Evolutionary conservation across 768 basidiomycete genomes (phyloP).

Genomic region (Amanita jacksonii): DNA sequence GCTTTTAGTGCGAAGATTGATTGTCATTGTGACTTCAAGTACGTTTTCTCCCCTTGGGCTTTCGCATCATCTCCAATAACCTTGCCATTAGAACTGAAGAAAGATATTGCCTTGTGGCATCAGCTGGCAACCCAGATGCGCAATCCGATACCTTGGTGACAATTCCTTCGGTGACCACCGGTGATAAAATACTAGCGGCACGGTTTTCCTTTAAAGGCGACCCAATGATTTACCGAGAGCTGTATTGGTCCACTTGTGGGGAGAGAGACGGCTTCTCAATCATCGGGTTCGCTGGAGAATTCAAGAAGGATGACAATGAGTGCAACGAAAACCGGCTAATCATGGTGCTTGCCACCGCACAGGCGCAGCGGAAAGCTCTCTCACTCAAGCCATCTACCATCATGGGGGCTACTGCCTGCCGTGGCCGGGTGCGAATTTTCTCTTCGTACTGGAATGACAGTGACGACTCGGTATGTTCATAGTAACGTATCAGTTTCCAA

Average conservation of each 20-base stretch:
- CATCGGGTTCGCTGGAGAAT: constrained; percentile 10
- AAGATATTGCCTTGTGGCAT: constrained; percentile 6
- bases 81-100: constrained; percentile 4
- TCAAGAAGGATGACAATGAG: too few species aligned
- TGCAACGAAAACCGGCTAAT: too few species aligned
- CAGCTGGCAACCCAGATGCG: constrained; percentile 5
- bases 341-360: too few species aligned
- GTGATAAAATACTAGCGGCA: neutral
- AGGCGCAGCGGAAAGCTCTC: too few species aligned
- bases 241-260: constrained; percentile 9
- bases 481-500: neutral
- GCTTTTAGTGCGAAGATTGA: too few species aligned
- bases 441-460: too few species aligned
- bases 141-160: constrained; percentile 1
- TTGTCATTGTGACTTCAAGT: too few species aligned
- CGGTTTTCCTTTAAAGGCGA: constrained; percentile 3
- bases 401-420: constrained; percentile 5
- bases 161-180: too few species aligned
- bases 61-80: too few species aligned
- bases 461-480: too few species aligned
- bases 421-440: too few species aligned
- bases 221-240: neutral
- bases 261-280: constrained; percentile 7
- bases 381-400: constrained; percentile 8
- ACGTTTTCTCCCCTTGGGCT: too few species aligned